A percentile compares a stretch with the other conserved stretches of the same genome.
Evolutionary conservation across 2,329 filamentous ascomycete species (phyloP).

Genomic region (Seiridium unicorne): DNA sequence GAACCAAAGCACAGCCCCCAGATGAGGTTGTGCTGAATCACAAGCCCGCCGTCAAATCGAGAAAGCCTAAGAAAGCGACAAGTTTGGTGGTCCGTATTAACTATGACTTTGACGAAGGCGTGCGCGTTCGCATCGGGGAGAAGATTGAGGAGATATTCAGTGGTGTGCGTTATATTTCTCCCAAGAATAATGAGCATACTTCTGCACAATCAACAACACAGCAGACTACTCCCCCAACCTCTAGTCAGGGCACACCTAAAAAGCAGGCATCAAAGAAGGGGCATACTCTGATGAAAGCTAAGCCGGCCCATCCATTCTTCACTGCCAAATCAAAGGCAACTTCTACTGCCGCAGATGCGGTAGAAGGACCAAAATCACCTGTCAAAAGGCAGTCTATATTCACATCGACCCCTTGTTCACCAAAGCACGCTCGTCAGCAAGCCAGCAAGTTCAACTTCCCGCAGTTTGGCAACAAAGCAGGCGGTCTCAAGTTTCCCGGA

Average conservation of each 20-base stretch:
- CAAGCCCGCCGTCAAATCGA: conserved; percentile 19
- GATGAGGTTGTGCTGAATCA: conserved; percentile 6
- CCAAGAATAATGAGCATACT: conserved; percentile 6
- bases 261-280: not conserved
- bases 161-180: conserved; percentile 19
- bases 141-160: conserved; percentile 63
- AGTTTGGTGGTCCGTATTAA: conserved; percentile 51
- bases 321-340: conserved; percentile 46
- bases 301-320: conserved; percentile 64
- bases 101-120: conserved; percentile 53
- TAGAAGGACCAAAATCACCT: conserved; percentile 22
- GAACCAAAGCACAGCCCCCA: conserved; percentile 39
- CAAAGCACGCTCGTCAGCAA: conserved; percentile 36
- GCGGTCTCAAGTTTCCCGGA: conserved; percentile 61
- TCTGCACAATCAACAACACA: not conserved
- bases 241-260: not conserved
- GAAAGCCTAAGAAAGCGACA: conserved; percentile 33
- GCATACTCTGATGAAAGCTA: conserved; percentile 15
- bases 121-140: conserved; percentile 49
- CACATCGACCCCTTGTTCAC: conserved; percentile 53
- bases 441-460: conserved; percentile 32
- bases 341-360: conserved; percentile 16
- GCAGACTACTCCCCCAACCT: not conserved
- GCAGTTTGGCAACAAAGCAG: conserved; percentile 42
- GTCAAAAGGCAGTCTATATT: conserved; percentile 40